Conservation (phyloP, 192 early-diverging fungal genomes). For the Coemansia sp. region DNA sequence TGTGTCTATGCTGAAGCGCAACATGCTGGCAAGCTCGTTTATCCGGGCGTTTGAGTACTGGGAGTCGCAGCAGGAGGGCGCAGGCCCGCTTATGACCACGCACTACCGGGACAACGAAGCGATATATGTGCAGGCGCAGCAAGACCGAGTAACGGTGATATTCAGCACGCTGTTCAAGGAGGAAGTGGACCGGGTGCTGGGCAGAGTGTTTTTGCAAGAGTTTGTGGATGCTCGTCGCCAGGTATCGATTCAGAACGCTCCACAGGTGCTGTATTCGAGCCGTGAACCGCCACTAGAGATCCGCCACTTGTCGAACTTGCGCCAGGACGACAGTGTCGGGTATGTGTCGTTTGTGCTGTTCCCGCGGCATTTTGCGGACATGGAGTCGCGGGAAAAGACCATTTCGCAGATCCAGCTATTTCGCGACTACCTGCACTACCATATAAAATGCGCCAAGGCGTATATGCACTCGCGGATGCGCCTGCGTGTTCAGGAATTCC, state of each 20-base stretch:
- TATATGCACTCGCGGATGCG: constrained; percentile 99
- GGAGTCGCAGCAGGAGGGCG: constrained; percentile 69
- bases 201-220: constrained; percentile 97
- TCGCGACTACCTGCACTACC: constrained; percentile 98
- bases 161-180: constrained; percentile 97
- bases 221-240: constrained; percentile 97
- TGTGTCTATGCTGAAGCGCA: constrained; percentile 88
- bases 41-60: constrained; percentile 84
- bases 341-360: constrained; percentile 98
- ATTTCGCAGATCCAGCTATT: constrained; percentile 97
- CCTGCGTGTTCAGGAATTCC: constrained; percentile 87
- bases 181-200: constrained; percentile 93
- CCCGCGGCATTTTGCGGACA: constrained; percentile 79
- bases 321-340: constrained; percentile 81
- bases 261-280: constrained; percentile 88
- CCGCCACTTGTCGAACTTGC: constrained; percentile 65
- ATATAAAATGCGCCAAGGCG: constrained; percentile 98
- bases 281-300: constrained; percentile 95
- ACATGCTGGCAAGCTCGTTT: constrained; percentile 91
- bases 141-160: constrained; percentile 96
- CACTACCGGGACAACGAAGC: constrained; percentile 94
- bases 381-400: constrained; percentile 76
- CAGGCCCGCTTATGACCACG: constrained; percentile 81
- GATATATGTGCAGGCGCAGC: constrained; percentile 84
- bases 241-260: constrained; percentile 87